A percentile compares a stretch with the other conserved stretches of the same genome.
Evolutionary conservation across 495 filamentous ascomycete species (phyloP).

Genomic region (Penicillium pulvis): DNA sequence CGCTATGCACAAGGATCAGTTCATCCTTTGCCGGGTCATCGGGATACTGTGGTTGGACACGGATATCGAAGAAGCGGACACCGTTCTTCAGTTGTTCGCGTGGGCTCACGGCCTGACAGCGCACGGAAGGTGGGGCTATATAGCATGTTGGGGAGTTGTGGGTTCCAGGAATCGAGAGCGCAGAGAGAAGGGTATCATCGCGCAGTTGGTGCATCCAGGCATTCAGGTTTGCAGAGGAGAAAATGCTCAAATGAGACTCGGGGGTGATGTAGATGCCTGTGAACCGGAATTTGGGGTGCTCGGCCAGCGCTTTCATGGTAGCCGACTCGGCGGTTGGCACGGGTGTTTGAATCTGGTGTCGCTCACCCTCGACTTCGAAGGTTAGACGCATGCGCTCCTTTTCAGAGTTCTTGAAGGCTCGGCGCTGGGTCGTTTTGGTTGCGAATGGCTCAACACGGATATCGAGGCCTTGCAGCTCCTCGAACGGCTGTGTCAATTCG

Average conservation of each 20-base stretch:
- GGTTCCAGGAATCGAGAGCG: slow-evolving; percentile 89
- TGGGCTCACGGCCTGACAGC: slow-evolving; percentile 83
- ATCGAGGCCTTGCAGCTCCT: slow-evolving; percentile 50
- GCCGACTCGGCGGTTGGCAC: slow-evolving; percentile 56
- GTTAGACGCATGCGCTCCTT: slow-evolving; percentile 62
- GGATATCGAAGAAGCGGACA: slow-evolving; percentile 91
- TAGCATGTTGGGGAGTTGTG: slow-evolving; percentile 91
- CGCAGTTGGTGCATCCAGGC: slow-evolving; percentile 80
- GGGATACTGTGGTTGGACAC: slow-evolving; percentile 66
- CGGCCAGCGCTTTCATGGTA: slow-evolving; percentile 54
- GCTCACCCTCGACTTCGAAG: slow-evolving; percentile 61
- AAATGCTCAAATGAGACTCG: slow-evolving; percentile 70
- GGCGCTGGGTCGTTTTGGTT: slow-evolving; percentile 56
- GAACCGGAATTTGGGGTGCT: slow-evolving; percentile 62
- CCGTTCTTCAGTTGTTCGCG: slow-evolving; percentile 83
- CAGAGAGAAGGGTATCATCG: slow-evolving; percentile 69
- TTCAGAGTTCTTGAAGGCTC: slow-evolving; percentile 42
- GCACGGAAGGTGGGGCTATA: slow-evolving; percentile 83
- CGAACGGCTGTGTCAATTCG: slow-evolving; percentile 56
- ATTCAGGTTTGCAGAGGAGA: slow-evolving; percentile 68
- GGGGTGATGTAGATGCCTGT: slow-evolving; percentile 71
- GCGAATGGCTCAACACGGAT: slow-evolving; percentile 61
- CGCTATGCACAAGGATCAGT: slow-evolving; percentile 72
- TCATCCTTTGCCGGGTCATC: slow-evolving; percentile 56
- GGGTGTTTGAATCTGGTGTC: slow-evolving; percentile 63